Evolutionary conservation across 768 basidiomycete genomes (phyloP), one percentile per base, ranked within the genome.

Genomic region (Baorangia bicolor): DNA sequence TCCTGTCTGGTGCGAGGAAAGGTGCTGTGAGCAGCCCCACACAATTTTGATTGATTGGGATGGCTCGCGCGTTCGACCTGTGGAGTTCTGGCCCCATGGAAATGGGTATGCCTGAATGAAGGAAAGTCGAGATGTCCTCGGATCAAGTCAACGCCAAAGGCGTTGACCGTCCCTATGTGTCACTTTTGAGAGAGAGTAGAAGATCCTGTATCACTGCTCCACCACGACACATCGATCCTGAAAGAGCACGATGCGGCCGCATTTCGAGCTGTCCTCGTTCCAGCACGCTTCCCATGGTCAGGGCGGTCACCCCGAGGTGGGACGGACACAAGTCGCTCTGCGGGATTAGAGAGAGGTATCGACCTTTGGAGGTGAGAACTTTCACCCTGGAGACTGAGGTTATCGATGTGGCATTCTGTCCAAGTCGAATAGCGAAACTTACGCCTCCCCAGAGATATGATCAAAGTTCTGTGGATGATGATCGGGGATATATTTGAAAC

Each of bases 241-340:
- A 35, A 30, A 13, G 49, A 33, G 43, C 23, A 30, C 30, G 35
- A 34, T n/a, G n/a, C 21, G 30, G 7, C 43, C 52, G 30, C 53
- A n/a, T 51, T 58, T 48, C 37, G 41, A 42, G 35, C 30, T 23
- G 11, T 20, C 13, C 21, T 35, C 27, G 31, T 40, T 35, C 38
- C n/a, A 34, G 39, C 18, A 25, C 7, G 13, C 37, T 55, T 67
- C 65, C 54, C 54, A 58, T 58, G 54, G 25, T 62, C 63, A 62
- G 65, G 54, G 57, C 21, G 46, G 21, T 38, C 53, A 11, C 23
- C 11, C 39, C n/a, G 51, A 49, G 43, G 34, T 21, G 39, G 31
- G 43, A 48, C 3, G 49, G 37, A 51, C 30, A 12, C 31, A 35
- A 50, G 42, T 34, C 48, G 37, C 28, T 34, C 30, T 57, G 50